Conservation (phyloP, 140 eudicot species). For the Cichorium intybus region DNA sequence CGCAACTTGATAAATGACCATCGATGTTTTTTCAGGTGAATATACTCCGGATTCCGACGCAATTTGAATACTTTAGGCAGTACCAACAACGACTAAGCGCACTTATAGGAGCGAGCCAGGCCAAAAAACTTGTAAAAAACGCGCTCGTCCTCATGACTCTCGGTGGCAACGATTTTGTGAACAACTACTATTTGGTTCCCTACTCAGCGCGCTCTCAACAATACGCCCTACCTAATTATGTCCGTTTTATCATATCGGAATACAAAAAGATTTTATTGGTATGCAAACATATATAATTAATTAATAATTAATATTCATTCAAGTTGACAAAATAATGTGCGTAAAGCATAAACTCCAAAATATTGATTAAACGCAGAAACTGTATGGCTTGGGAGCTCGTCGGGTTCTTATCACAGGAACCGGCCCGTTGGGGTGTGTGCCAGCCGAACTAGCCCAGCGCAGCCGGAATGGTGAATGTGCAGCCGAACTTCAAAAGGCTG, state of each 20-base stretch:
- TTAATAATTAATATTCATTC: background rate
- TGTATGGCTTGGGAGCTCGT: constrained; percentile 51
- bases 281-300: background rate
- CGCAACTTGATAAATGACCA: background rate
- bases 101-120: constrained; percentile 35
- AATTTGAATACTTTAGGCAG: constrained; percentile 44
- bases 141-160: constrained; percentile 52
- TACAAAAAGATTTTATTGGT: constrained; percentile 48
- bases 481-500: constrained; percentile 41
- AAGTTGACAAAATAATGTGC: background rate
- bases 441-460: constrained; percentile 53
- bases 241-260: constrained; percentile 40
- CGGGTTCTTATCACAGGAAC: constrained; percentile 57
- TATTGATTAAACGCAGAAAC: constrained; percentile 29
- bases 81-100: constrained; percentile 46
- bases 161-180: constrained; percentile 61
- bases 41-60: constrained; percentile 35
- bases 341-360: constrained; percentile 8
- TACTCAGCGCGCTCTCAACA: constrained; percentile 39
- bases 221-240: constrained; percentile 35
- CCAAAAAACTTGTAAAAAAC: constrained; percentile 35
- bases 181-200: constrained; percentile 52
- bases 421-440: constrained; percentile 60
- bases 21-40: constrained; percentile 26
- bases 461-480: constrained; percentile 51